phyloP scores from a whole-genome alignment of 345 rosid species.

The Populus pruinosa region DNA sequence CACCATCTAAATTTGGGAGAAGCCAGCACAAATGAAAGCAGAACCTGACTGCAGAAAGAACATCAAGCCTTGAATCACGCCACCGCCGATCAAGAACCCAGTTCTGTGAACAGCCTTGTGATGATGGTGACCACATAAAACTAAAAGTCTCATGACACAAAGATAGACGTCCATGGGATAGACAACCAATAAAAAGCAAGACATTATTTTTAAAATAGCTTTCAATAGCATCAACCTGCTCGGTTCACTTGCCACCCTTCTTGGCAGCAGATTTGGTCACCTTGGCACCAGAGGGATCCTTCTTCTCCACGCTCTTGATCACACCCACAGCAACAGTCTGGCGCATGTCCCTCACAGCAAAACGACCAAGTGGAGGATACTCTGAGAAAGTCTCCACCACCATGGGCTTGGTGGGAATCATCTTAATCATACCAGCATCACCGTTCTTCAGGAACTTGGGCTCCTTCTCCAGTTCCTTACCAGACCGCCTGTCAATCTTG shows the following conservation, averaged over 20 bases:
- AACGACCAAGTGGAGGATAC: slow-evolving; percentile 86
- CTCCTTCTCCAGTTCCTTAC: slow-evolving; percentile 82
- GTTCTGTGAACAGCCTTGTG: slow-evolving; percentile 12
- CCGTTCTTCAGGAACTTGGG: slow-evolving; percentile 86
- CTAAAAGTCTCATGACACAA: background rate
- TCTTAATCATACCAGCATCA: slow-evolving; percentile 75
- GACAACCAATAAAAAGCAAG: background rate
- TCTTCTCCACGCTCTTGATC: slow-evolving; percentile 81
- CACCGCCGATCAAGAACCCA: slow-evolving; percentile 27
- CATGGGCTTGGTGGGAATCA: slow-evolving; percentile 91
- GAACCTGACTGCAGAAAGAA: background rate
- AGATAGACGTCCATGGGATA: background rate
- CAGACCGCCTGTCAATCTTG: slow-evolving; percentile 77
- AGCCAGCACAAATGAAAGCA: background rate
- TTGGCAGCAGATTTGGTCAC: slow-evolving; percentile 84
- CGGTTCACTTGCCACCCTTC: slow-evolving; percentile 75
- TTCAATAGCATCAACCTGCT: background rate
- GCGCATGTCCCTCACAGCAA: slow-evolving; percentile 91
- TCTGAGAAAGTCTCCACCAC: slow-evolving; percentile 79
- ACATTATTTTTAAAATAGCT: background rate
- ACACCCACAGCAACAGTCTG: slow-evolving; percentile 91
- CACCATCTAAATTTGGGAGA: background rate
- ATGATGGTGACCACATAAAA: slow-evolving; percentile 1
- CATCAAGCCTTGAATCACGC: background rate
- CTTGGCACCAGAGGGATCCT: slow-evolving; percentile 77